phyloP scores from a whole-genome alignment of 805 yeast genomes.

The Teunomyces pallodes region DNA sequence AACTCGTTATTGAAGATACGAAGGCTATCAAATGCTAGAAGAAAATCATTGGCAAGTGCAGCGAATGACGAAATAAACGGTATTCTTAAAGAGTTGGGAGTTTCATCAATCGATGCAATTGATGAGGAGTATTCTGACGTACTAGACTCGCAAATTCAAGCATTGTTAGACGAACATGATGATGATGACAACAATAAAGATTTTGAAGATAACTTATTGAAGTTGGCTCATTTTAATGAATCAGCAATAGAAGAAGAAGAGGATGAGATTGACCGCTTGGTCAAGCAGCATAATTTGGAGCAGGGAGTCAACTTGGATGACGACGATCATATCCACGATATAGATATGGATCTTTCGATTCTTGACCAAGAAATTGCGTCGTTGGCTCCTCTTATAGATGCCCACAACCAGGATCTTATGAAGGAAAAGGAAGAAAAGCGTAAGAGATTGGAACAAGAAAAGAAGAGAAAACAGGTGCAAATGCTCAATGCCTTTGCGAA shows the following conservation, averaged over 20 bases:
- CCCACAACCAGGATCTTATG: conserved; percentile 28
- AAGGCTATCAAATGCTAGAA: conserved; percentile 35
- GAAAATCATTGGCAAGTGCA: conserved; percentile 37
- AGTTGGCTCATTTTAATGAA: conserved; percentile 16
- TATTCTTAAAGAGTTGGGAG: conserved; percentile 36
- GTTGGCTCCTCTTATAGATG: conserved; percentile 38
- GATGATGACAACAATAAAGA: conserved; percentile 11
- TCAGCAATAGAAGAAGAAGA: conserved; percentile 33
- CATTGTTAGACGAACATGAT: conserved; percentile 25
- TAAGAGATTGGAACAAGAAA: conserved; percentile 19
- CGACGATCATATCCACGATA: conserved; percentile 9
- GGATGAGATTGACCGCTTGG: conserved; percentile 36
- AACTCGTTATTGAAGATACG: conserved; percentile 18
- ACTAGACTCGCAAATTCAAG: conserved; percentile 32
- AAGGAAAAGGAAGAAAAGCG: conserved; percentile 21
- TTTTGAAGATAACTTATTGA: conserved; percentile 15
- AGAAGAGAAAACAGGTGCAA: conserved; percentile 13
- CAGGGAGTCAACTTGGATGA: conserved; percentile 32
- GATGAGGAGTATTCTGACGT: conserved; percentile 27
- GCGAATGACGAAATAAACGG: conserved; percentile 40
- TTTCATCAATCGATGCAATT: conserved; percentile 26
- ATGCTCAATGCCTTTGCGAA: conserved; percentile 2
- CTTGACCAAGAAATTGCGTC: conserved; percentile 42
- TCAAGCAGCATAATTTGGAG: conserved; percentile 32
- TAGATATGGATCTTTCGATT: conserved; percentile 28